phyloP scores from a whole-genome alignment of 495 filamentous ascomycete species.

The Penicillium robsamsonii region DNA sequence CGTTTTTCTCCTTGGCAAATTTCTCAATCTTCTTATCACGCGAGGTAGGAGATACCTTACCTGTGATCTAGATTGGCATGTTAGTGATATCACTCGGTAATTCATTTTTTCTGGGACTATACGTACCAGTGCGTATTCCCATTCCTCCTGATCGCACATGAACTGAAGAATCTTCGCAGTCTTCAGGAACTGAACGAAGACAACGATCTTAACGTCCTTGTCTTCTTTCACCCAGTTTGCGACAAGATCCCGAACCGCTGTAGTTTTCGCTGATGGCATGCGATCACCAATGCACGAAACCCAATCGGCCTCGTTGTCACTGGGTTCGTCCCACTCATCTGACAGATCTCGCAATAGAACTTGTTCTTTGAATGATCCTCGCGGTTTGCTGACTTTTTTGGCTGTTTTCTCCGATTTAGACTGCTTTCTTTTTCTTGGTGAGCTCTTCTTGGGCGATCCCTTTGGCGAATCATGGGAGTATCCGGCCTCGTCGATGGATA shows the following conservation, averaged over 20 bases:
- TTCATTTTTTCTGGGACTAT: background rate
- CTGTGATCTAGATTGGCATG: conserved; percentile 27
- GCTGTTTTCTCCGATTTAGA: conserved; percentile 2
- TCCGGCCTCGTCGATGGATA: conserved; percentile 16
- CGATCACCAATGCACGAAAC: conserved; percentile 17
- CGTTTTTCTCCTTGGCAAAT: conserved; percentile 27
- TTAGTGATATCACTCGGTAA: background rate
- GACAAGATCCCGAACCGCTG: conserved; percentile 28
- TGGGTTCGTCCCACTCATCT: conserved; percentile 9
- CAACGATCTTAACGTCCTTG: conserved; percentile 35
- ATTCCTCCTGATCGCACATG: conserved; percentile 28
- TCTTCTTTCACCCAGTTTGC: conserved; percentile 34
- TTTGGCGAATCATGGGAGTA: background rate
- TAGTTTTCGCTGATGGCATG: conserved; percentile 33
- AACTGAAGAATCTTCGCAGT: conserved; percentile 29
- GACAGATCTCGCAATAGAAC: background rate
- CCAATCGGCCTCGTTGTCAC: conserved; percentile 25
- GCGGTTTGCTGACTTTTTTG: background rate
- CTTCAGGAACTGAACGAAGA: conserved; percentile 41
- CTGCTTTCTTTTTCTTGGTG: background rate
- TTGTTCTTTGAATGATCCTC: background rate
- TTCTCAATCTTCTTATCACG: conserved; percentile 31
- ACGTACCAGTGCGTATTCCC: conserved; percentile 30
- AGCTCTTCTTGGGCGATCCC: background rate
- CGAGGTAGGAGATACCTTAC: conserved; percentile 22